phyloP scores from a whole-genome alignment of 176 grass and related monocot genomes.

The Aegilops sharonensis region DNA sequence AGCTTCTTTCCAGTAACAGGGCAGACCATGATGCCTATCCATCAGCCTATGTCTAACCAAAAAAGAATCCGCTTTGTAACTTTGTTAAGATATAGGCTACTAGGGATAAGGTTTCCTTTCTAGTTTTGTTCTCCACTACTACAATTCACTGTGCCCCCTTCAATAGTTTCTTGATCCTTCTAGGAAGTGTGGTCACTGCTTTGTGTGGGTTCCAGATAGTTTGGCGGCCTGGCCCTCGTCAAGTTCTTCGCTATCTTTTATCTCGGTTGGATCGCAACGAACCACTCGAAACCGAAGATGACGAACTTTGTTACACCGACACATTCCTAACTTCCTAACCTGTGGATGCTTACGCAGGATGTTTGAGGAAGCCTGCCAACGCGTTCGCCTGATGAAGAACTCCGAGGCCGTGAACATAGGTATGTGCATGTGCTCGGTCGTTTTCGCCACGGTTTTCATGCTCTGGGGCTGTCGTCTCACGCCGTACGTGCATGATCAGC shows the following conservation, averaged over 20 bases:
- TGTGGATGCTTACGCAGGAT: conserved; percentile 39
- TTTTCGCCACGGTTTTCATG: neutral
- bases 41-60: conserved; percentile 8
- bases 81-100: conserved; percentile 25
- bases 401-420: conserved; percentile 80
- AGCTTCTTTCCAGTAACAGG: neutral
- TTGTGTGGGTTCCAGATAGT: neutral
- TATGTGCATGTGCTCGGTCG: neutral
- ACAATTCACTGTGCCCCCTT: neutral
- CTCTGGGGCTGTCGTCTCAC: neutral
- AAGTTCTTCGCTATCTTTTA: neutral
- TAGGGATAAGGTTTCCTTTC: conserved; percentile 39
- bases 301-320: neutral
- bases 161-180: conserved; percentile 20
- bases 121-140: conserved; percentile 38
- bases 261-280: neutral
- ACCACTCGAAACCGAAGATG: neutral
- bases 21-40: neutral
- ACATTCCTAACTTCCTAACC: conserved; percentile 9
- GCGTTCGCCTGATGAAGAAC: conserved; percentile 83
- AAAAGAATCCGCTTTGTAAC: conserved; percentile 12
- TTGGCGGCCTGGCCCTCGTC: neutral
- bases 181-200: neutral
- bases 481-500: neutral
- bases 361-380: conserved; percentile 82